phyloP scores from a whole-genome alignment of 2,329 filamentous ascomycete genomes.

The Phyllosticta capitalensis region DNA sequence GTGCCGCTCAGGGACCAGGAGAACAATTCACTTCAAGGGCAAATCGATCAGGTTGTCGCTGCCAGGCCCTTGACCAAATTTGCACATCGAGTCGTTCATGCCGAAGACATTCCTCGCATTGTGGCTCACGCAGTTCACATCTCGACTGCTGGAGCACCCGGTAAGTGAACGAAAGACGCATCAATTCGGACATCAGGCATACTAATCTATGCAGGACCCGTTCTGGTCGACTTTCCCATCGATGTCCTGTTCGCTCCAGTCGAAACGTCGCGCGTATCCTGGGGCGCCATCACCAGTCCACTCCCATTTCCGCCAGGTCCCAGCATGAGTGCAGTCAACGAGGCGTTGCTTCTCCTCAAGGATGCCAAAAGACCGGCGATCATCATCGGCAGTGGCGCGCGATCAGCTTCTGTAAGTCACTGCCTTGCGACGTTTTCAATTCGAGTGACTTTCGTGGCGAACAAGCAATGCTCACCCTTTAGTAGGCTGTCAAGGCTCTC shows the following conservation, averaged over 20 bases:
- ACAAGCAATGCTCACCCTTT: not conserved
- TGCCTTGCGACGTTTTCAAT: no score
- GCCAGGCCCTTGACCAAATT: slow-evolving; percentile 38
- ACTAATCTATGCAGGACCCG: slow-evolving; percentile 25
- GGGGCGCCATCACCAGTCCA: slow-evolving; percentile 32
- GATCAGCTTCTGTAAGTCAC: slow-evolving; percentile 10
- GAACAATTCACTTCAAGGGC: slow-evolving; percentile 38
- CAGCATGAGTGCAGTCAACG: slow-evolving; percentile 26
- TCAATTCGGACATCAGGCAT: slow-evolving; percentile 2
- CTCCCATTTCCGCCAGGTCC: slow-evolving; percentile 27
- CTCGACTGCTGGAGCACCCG: slow-evolving; percentile 30
- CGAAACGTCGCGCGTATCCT: slow-evolving; percentile 27
- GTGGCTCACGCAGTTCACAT: slow-evolving; percentile 33
- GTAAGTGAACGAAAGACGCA: slow-evolving; percentile 12
- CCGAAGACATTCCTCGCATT: slow-evolving; percentile 38
- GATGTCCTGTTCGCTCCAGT: slow-evolving; percentile 36
- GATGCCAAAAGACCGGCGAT: slow-evolving; percentile 31
- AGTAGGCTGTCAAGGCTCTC: slow-evolving; percentile 22
- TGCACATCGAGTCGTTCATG: slow-evolving; percentile 34
- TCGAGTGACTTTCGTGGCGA: not conserved
- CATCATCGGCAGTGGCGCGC: slow-evolving; percentile 33
- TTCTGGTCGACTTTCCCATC: slow-evolving; percentile 31
- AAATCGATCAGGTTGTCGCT: slow-evolving; percentile 38
- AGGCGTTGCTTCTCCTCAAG: slow-evolving; percentile 23
- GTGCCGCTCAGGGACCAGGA: slow-evolving; percentile 37